Evolutionary conservation across 2,329 filamentous ascomycete genomes (phyloP), one percentile per base, ranked within the genome.

Genomic region (Helotiales sp.): DNA sequence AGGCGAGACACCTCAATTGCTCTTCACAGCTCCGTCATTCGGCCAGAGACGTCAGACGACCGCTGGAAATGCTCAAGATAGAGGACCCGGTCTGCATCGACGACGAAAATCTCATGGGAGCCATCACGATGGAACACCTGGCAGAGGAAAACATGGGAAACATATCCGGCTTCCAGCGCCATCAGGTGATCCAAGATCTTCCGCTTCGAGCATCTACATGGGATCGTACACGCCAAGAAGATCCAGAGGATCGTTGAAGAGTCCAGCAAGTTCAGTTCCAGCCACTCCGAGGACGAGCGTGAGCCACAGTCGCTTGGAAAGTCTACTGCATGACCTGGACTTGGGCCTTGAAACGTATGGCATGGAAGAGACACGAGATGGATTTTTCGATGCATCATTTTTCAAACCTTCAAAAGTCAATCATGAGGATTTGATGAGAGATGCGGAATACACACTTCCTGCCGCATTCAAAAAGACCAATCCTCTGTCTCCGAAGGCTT

Each of bases 361-460:
- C 6, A 74, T 82, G 4, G 78, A 81, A 64, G 80, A 82, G 67
- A 69, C 77, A 30, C 76, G 80, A 64, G 80, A 82, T 75, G 80
- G 80, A 2, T 81, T 82, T 67, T 82, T 82, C 64, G 80, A 82
- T 73, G 79, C 78, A 5, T 73, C 77, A 1, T 82, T 81, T 64
- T 75, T 75, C n/a, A 81, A 81, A 52, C 80, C 82, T 0, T 75
- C 79, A 3, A 74, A 79, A 2, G 63, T 79, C 13, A 76, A 82
- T 61, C 72, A 74, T 13, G 76, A 80, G 2, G 77, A 81, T 15
- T 76, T 85, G 17, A 75, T 80, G 70, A 77, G 77, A 64, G 77
- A 80, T 43, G 80, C 81, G 6, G 78, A 80, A 67, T 73, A 76
- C 13, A 84, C 83, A 24, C 77, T 87, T 13, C 84, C 85, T 0